These are phyloP conservation scores for Patellifolia procumbens DNA, from an alignment of 179 eudicot species.

Conservation along the genomic window DNA sequence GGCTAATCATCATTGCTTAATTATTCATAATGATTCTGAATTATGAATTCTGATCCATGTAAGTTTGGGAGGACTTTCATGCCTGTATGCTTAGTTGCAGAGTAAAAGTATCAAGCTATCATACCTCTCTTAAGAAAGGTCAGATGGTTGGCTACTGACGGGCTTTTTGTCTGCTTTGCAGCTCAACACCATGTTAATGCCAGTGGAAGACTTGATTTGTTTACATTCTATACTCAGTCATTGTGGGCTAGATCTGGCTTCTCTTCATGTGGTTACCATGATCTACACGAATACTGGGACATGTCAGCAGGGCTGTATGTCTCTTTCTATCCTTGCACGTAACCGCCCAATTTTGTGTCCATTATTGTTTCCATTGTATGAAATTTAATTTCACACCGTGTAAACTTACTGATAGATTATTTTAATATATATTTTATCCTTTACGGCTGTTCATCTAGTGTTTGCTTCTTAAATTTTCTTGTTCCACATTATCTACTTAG, in stretches of 20 bases:
- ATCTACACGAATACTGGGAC: neutral
- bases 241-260: neutral
- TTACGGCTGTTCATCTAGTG: neutral
- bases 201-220: constrained; percentile 2
- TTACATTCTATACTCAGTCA: neutral
- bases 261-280: constrained; percentile 2
- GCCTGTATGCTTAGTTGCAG: neutral
- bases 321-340: constrained; percentile 12
- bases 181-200: constrained; percentile 5
- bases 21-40: too few relatives aligned
- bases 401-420: neutral
- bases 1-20: too few relatives aligned
- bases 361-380: neutral
- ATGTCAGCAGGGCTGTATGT: constrained; percentile 23
- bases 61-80: neutral
- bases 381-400: neutral
- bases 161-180: neutral
- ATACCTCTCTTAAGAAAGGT: neutral
- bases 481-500: too few relatives aligned
- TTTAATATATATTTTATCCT: neutral
- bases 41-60: neutral
- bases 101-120: neutral
- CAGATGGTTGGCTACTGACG: neutral
- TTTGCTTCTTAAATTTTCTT: neutral
- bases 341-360: constrained; percentile 17